Base-by-base conservation (phyloP, 306 rosid genomes). In the Fagus sylvatica region DNA sequence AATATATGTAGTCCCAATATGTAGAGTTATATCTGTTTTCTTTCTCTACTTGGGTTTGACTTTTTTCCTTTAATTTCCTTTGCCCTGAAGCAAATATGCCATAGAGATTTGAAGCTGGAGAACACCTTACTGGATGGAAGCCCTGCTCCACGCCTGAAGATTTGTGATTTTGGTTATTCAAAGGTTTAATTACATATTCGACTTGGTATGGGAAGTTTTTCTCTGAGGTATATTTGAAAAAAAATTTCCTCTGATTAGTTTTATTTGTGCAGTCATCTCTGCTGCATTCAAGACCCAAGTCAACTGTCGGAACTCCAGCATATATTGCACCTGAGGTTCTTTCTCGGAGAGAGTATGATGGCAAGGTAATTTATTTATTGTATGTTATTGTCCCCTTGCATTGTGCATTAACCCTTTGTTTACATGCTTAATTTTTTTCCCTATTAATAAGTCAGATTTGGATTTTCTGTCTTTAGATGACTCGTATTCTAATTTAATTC, bases 321-420 rank as follows among this genome's bases (percentile, higher is more conserved):
- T 92, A 92, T 79, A 92, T 92, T 82, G 97, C 97, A 46, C 97
- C 97, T 2, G 95, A 92, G 87, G 95, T 92, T 84, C 93, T 92
- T 79, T 88, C 93, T 7, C 91, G 95, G 7, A 90, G 90, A 82
- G 97, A 92, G 84, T 92, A 92, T 71, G 95, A 92, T 54, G 97
- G 97, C 78, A 92, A 92, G 97, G 97, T 92, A 89, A 33, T 83
- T 41, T 68, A 41, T 72, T 69, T 76, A 48, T 17, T 53, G 17
- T 9, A 34, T 59, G 53, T 34, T 74, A 36, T 6, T 74, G 7
- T 42, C 10, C 30, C 8, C 41, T 30, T 59, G 22, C 48, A 7
- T 68, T 3, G n/a, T 32, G 13, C 40, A 30, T 72, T 39, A 66
- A 59, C 15, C 34, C 48, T 39, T 17, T 60, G 40, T 39, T 17